phyloP scores from a whole-genome alignment of 805 yeast genomes.

The Jamesozyma piceae region DNA sequence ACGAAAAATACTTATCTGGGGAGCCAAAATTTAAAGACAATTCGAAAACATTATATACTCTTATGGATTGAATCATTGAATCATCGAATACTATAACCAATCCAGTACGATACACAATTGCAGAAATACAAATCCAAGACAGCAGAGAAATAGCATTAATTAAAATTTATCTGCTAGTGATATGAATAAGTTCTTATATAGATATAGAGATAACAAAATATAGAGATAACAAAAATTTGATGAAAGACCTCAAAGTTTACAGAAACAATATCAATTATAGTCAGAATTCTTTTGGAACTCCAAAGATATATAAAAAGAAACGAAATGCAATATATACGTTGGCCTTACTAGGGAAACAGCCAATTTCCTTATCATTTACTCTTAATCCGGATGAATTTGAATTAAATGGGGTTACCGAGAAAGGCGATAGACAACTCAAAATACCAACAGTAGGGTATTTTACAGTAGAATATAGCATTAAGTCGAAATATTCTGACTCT shows the following conservation, averaged over 20 bases:
- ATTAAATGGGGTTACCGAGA: constrained; percentile 2
- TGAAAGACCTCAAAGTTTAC: constrained; percentile 16
- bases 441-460: constrained; percentile 12
- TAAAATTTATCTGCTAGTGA: constrained; percentile 13
- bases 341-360: constrained; percentile 18
- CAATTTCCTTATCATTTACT: constrained; percentile 12
- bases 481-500: constrained; percentile 15
- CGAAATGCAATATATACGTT: constrained; percentile 11
- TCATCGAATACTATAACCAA: neutral
- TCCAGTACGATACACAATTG: neutral
- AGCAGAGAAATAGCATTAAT: neutral
- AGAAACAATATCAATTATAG: constrained; percentile 18
- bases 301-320: constrained; percentile 13
- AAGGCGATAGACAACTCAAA: constrained; percentile 9
- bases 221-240: constrained; percentile 9
- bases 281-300: constrained; percentile 15
- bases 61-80: constrained; percentile 18
- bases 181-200: constrained; percentile 13
- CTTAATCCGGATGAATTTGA: constrained; percentile 9
- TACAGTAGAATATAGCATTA: constrained; percentile 12
- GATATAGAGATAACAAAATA: constrained; percentile 11
- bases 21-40: constrained; percentile 14
- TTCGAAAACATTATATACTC: constrained; percentile 8
- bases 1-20: constrained; percentile 18
- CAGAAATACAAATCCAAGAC: neutral